Evolutionary conservation across 2,329 filamentous ascomycete species (phyloP), one percentile per base, ranked within the genome.

Genomic region (Aureobasidium sp.): DNA sequence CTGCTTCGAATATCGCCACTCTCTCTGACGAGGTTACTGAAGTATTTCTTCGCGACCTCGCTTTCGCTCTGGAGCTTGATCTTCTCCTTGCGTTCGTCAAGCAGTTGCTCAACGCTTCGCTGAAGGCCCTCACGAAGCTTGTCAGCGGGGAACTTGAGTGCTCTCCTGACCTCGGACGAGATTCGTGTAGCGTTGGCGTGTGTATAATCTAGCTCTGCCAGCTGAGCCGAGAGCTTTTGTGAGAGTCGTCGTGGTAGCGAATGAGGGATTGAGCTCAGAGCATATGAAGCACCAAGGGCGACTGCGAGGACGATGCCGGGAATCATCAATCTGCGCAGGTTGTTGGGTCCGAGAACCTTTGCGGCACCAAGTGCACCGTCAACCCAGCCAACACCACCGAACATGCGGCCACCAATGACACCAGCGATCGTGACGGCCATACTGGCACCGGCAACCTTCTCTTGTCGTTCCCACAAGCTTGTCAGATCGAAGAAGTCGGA

Each of bases 391-490:
- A 89, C 85, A 64, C 91, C 89, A 63, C 92, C 91, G 42, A 99
- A 78, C 70, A 94, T 81, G 51, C 91, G 84, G 53, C 88, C 85
- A 61, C 93, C 91, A 5, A 97, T 80, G 1, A 96, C 90, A 61
- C 91, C 92, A 10, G 89, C 89, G 39, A 96, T 83, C 1, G 94
- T 99, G 70, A 99, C 81, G 6, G 93, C 94, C 88, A 99, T 92
- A 65, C 94, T 89, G 3, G 92, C 95, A 41, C 93, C 91, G 5
- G 93, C 92, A 61, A 95, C 82, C 80, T 97, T 99, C 75, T 99
- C 94, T 73, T 97, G 93, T 59, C 86, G 83, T 70, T 97, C 91
- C 78, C 96, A 82, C 5, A 97, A 77, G 11, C 85, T 89, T 21
- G 85, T 82, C 73, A 91, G 81, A 74, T 99, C 94, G 69, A 99